phyloP scores from a whole-genome alignment of 164 flowering plant species.

The Paratinospora sagittata region DNA sequence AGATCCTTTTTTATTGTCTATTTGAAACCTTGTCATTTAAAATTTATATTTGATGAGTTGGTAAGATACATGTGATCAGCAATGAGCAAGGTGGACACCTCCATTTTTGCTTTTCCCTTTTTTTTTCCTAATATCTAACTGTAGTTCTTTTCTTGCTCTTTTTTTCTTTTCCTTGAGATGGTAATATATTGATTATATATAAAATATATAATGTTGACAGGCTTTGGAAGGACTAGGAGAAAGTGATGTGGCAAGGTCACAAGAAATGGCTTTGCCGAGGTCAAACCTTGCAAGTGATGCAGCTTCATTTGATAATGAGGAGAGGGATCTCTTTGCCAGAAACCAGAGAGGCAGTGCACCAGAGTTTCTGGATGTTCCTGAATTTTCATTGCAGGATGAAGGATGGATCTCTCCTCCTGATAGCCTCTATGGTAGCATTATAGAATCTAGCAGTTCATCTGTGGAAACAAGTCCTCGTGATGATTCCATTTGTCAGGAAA shows the following conservation, averaged over 20 bases:
- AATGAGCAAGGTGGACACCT: neutral
- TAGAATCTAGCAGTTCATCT: constrained; percentile 37
- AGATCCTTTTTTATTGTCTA: no score
- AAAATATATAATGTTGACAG: constrained; percentile 29
- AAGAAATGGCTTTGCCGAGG: constrained; percentile 43
- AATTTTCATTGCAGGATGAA: constrained; percentile 46
- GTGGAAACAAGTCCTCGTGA: constrained; percentile 40
- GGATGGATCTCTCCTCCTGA: constrained; percentile 94
- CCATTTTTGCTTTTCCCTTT: neutral
- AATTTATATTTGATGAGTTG: no score
- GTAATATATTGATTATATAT: neutral
- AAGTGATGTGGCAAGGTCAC: constrained; percentile 65
- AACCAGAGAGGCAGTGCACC: constrained; percentile 25
- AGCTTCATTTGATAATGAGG: constrained; percentile 33
- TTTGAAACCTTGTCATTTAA: no score
- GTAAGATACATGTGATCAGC: neutral
- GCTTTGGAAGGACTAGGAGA: constrained; percentile 93
- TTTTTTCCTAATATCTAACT: neutral
- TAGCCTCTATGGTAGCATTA: constrained; percentile 52
- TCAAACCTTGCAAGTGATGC: constrained; percentile 40
- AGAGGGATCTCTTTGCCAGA: constrained; percentile 27
- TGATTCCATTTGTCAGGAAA: constrained; percentile 26
- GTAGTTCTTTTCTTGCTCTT: neutral
- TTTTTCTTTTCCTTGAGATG: neutral
- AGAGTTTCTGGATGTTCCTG: constrained; percentile 29